Percentiles rank a stretch among this genome's conserved stretches.
These are phyloP conservation scores for Nicotiana paniculata DNA, from an alignment of 257 asterid genomes.

Conservation along the genomic window DNA sequence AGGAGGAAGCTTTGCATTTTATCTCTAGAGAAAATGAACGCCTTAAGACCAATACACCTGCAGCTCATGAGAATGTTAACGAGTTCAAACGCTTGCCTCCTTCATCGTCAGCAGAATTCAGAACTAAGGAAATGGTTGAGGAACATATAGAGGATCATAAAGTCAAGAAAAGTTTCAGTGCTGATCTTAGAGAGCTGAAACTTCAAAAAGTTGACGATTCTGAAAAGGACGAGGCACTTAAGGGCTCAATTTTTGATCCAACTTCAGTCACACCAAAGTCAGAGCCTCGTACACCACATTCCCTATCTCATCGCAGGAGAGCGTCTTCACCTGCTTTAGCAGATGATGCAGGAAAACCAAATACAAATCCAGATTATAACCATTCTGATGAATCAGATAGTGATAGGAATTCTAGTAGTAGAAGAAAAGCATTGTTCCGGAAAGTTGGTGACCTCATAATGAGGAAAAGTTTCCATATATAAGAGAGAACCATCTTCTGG, in stretches of 20 bases:
- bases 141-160: background rate
- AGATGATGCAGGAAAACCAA: constrained; percentile 7
- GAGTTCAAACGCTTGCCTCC: background rate
- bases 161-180: background rate
- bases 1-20: constrained; percentile 13
- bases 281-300: constrained; percentile 2
- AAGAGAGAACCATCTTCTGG: background rate
- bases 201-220: background rate
- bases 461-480: constrained; percentile 5
- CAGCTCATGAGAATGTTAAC: constrained; percentile 1
- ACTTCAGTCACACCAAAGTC: constrained; percentile 4
- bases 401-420: constrained; percentile 1
- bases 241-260: constrained; percentile 11
- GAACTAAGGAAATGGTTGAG: background rate
- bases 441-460: constrained; percentile 10
- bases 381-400: constrained; percentile 4
- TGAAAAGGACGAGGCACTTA: background rate
- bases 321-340: background rate
- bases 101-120: background rate
- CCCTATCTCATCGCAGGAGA: background rate
- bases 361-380: background rate
- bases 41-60: background rate
- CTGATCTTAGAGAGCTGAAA: constrained; percentile 6
- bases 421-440: constrained; percentile 8
- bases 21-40: constrained; percentile 5